phyloP scores from a whole-genome alignment of 768 basidiomycete species.

The Coprinopsis strossmayeri region DNA sequence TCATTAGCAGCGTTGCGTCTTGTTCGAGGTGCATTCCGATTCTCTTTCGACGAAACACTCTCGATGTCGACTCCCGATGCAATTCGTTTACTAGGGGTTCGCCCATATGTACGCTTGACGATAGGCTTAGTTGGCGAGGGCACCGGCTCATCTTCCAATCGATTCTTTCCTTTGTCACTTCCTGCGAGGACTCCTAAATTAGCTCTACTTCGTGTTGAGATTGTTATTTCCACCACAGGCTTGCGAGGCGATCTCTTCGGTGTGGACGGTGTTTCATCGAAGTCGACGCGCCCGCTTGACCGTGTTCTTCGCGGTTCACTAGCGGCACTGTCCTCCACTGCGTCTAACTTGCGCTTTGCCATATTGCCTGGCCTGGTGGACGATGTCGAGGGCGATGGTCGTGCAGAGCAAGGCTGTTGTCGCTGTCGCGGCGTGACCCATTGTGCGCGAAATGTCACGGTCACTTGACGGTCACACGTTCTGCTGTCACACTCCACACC shows the following conservation, averaged over 20 bases:
- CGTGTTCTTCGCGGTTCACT: not conserved
- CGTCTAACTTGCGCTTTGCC: slow-evolving; percentile 2
- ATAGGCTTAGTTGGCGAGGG: not conserved
- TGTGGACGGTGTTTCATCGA: not conserved
- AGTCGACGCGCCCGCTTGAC: not conserved
- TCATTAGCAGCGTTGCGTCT: not conserved
- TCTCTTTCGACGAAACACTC: not conserved
- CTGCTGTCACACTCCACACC: not conserved
- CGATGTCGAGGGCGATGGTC: too few relatives aligned
- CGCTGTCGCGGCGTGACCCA: not conserved
- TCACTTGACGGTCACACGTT: not conserved
- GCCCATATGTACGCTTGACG: slow-evolving; percentile 1
- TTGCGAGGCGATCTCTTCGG: not conserved
- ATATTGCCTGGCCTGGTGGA: not conserved
- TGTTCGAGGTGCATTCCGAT: not conserved
- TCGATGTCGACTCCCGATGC: not conserved
- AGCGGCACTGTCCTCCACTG: not conserved
- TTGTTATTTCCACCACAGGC: not conserved
- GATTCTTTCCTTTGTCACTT: not conserved
- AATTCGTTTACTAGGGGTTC: too few relatives aligned
- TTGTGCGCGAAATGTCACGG: not conserved
- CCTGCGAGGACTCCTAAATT: not conserved
- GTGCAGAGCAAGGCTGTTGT: too few relatives aligned
- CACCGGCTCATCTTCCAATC: not conserved
- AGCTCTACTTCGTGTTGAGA: not conserved